Evolutionary conservation across 768 basidiomycete genomes (phyloP).

Genomic region (Dentipellis sp.): DNA sequence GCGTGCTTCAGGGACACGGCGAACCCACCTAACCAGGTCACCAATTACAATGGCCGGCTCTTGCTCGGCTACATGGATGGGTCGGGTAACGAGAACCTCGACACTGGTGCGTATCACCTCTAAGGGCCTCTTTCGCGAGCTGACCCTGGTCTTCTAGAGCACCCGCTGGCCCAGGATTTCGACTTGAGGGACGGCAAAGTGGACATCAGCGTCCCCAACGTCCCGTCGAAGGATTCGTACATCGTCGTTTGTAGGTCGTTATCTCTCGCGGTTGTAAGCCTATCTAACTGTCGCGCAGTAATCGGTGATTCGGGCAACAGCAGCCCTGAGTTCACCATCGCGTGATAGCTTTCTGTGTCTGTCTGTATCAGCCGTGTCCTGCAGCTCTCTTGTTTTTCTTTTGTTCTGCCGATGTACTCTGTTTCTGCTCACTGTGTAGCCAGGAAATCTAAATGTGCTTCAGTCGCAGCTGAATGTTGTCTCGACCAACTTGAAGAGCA

Average conservation of each 20-base stretch:
- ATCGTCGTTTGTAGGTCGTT: constrained; percentile 52
- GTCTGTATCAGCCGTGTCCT: too few relatives aligned
- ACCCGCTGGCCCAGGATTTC: constrained; percentile 50
- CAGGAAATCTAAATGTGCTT: too few relatives aligned
- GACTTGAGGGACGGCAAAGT: constrained; percentile 41
- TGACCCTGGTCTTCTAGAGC: constrained; percentile 25
- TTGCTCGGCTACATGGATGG: constrained; percentile 40
- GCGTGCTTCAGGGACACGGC: constrained; percentile 35
- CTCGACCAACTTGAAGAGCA: too few relatives aligned
- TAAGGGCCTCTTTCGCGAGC: neutral
- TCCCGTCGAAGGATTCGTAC: constrained; percentile 37
- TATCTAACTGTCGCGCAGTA: constrained; percentile 28
- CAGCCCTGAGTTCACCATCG: constrained; percentile 52
- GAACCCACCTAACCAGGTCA: constrained; percentile 14
- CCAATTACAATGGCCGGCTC: constrained; percentile 40
- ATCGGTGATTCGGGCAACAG: constrained; percentile 61
- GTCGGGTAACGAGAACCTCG: constrained; percentile 40
- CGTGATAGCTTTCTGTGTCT: neutral
- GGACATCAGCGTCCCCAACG: constrained; percentile 42
- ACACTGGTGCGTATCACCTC: constrained; percentile 30
- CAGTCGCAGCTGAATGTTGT: too few relatives aligned
- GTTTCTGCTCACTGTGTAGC: too few relatives aligned
- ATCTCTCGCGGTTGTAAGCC: neutral
- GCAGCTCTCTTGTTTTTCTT: too few relatives aligned
- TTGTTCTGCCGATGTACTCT: too few relatives aligned